phyloP scores from a whole-genome alignment of 139 green algal genomes.

The Micractinium conductrix region DNA sequence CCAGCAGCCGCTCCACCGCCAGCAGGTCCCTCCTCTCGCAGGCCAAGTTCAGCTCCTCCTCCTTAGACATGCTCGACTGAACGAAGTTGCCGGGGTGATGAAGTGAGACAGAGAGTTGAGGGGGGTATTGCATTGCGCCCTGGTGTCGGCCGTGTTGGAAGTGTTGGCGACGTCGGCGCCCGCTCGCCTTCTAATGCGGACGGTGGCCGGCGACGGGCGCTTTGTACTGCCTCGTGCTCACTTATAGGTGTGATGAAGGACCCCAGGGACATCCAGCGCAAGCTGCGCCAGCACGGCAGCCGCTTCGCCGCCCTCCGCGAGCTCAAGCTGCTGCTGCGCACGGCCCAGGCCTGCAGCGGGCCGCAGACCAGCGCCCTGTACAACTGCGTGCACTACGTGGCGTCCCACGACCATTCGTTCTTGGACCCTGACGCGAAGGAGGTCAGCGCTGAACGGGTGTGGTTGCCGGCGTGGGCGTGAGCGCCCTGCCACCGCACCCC shows the following conservation, averaged over 20 bases:
- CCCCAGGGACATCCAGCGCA: background rate
- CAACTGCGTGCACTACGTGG: background rate
- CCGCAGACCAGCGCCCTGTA: background rate
- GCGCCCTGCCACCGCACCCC: too few species aligned
- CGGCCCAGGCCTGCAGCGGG: background rate
- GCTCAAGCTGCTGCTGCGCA: background rate
- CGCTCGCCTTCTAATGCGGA: too few species aligned
- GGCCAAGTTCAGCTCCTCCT: background rate
- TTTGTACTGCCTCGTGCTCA: too few species aligned
- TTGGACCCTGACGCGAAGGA: background rate
- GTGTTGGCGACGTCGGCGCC: too few species aligned
- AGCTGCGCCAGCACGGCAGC: background rate
- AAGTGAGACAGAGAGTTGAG: too few species aligned
- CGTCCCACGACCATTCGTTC: background rate
- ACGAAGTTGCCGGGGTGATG: too few species aligned
- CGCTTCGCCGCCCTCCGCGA: background rate
- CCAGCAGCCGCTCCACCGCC: background rate
- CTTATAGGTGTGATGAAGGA: background rate
- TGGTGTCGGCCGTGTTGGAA: too few species aligned
- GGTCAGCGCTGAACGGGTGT: too few species aligned
- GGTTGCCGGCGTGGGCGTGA: too few species aligned
- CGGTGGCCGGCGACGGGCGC: too few species aligned
- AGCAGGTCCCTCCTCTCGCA: background rate
- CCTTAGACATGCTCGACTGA: constrained; percentile 5
- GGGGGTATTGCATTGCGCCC: too few species aligned